These are phyloP conservation scores for Climacium dendroides DNA, from an alignment of 225 moss, liverwort and hornwort genomes.

Conservation along the genomic window DNA sequence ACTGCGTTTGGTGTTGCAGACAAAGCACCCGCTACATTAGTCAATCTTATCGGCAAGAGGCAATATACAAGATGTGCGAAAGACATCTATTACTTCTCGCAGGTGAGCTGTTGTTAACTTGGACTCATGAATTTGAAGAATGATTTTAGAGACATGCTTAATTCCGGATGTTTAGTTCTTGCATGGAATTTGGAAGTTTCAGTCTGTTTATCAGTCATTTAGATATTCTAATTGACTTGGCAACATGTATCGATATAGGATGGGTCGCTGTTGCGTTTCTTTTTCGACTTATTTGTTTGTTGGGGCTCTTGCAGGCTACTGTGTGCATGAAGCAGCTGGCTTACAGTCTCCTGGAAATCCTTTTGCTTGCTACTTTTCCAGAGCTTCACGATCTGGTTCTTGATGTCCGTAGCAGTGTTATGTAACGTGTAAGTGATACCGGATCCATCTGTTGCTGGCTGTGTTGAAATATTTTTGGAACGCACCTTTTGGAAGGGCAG, in stretches of 20 bases:
- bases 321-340: slow-evolving; percentile 87
- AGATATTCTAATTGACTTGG: neutral
- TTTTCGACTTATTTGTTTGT: neutral
- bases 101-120: slow-evolving; percentile 12
- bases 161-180: neutral
- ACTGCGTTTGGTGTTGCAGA: slow-evolving; percentile 23
- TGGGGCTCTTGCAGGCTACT: slow-evolving; percentile 39
- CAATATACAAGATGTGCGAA: slow-evolving; percentile 82
- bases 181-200: neutral
- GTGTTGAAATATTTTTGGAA: neutral
- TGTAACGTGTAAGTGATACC: neutral
- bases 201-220: neutral
- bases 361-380: slow-evolving; percentile 72
- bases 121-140: neutral
- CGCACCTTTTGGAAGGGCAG: neutral
- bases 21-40: slow-evolving; percentile 74
- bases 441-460: neutral
- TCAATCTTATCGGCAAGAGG: slow-evolving; percentile 74
- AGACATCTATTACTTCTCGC: slow-evolving; percentile 78
- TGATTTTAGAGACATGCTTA: neutral
- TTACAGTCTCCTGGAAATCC: slow-evolving; percentile 70
- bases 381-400: slow-evolving; percentile 84
- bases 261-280: neutral
- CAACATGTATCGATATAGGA: neutral
- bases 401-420: slow-evolving; percentile 52